phyloP scores from a whole-genome alignment of 1,284 basidiomycete genomes.

The Phellopilus nigrolimitatus region DNA sequence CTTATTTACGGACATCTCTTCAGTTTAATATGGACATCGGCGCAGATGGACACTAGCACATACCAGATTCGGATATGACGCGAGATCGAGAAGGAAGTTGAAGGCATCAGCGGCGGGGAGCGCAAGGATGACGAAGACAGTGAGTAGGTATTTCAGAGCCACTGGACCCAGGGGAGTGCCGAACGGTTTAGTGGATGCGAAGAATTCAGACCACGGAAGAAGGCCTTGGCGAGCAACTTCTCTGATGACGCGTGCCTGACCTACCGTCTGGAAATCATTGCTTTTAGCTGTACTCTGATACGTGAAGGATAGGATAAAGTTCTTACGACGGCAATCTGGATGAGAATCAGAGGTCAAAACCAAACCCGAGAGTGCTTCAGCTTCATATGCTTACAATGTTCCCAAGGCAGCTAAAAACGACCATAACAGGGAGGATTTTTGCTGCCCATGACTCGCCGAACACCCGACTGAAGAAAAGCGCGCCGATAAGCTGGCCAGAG shows the following conservation, averaged over 20 bases:
- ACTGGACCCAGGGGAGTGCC: constrained; percentile 44
- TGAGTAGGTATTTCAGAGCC: constrained; percentile 42
- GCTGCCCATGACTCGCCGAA: constrained; percentile 39
- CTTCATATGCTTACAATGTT: constrained; percentile 32
- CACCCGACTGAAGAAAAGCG: constrained; percentile 45
- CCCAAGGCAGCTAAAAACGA: constrained; percentile 40
- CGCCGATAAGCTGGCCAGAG: constrained; percentile 42
- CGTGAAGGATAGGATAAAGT: neutral
- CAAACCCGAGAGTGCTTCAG: neutral
- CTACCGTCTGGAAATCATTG: constrained; percentile 32
- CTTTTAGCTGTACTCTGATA: neutral
- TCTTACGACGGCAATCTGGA: constrained; percentile 27
- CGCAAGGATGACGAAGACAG: constrained; percentile 47
- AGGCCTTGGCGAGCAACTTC: constrained; percentile 38
- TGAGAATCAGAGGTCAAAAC: neutral
- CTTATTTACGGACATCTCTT: too few species aligned
- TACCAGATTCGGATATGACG: constrained; percentile 27
- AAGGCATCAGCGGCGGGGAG: constrained; percentile 54
- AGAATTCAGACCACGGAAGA: constrained; percentile 38
- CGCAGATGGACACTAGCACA: too few species aligned
- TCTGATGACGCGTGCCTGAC: constrained; percentile 42
- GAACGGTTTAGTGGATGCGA: constrained; percentile 41
- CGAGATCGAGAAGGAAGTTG: constrained; percentile 36
- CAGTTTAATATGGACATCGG: too few species aligned
- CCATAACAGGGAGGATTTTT: constrained; percentile 36